phyloP scores from a whole-genome alignment of 2,329 filamentous ascomycete species.

The Colletotrichum eleusines region DNA sequence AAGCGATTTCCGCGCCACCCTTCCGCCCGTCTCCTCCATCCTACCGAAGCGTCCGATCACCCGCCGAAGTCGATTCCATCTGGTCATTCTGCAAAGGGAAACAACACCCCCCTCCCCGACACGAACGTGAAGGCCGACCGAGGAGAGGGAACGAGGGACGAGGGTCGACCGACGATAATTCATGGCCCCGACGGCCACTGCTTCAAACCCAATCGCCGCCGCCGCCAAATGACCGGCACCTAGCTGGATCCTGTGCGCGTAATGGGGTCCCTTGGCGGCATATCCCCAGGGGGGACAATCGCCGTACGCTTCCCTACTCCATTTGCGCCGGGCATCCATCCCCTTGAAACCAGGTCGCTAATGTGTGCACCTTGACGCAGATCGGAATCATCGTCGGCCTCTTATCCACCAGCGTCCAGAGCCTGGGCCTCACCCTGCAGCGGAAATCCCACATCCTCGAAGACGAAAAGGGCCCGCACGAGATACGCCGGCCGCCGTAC shows the following conservation, averaged over 20 bases:
- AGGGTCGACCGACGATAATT: slow-evolving; percentile 27
- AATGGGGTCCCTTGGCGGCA: slow-evolving; percentile 80
- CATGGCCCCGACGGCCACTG: slow-evolving; percentile 32
- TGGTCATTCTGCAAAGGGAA: slow-evolving; percentile 17
- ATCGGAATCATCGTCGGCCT: slow-evolving; percentile 94
- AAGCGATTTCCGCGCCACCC: slow-evolving; percentile 4
- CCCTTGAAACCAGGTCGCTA: slow-evolving; percentile 17
- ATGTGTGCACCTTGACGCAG: slow-evolving; percentile 59
- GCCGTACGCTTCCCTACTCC: slow-evolving; percentile 65
- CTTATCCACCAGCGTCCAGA: slow-evolving; percentile 93
- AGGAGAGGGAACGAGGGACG: slow-evolving; percentile 12
- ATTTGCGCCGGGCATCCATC: slow-evolving; percentile 8
- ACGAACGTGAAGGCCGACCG: slow-evolving; percentile 19
- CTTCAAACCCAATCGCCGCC: slow-evolving; percentile 42
- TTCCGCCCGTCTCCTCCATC: neutral
- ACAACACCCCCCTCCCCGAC: neutral
- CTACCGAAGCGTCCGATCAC: slow-evolving; percentile 16
- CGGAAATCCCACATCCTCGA: slow-evolving; percentile 98
- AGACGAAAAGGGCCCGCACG: slow-evolving; percentile 87
- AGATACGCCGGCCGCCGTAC: slow-evolving; percentile 87
- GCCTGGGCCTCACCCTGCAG: slow-evolving; percentile 93
- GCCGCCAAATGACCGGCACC: slow-evolving; percentile 62
- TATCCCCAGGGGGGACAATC: slow-evolving; percentile 83
- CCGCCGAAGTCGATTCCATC: slow-evolving; percentile 17
- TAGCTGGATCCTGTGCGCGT: slow-evolving; percentile 52